Evolutionary conservation across 2,329 filamentous ascomycete genomes (phyloP), one percentile per base, ranked within the genome.

Genomic region (Erysiphe neolycopersici): DNA sequence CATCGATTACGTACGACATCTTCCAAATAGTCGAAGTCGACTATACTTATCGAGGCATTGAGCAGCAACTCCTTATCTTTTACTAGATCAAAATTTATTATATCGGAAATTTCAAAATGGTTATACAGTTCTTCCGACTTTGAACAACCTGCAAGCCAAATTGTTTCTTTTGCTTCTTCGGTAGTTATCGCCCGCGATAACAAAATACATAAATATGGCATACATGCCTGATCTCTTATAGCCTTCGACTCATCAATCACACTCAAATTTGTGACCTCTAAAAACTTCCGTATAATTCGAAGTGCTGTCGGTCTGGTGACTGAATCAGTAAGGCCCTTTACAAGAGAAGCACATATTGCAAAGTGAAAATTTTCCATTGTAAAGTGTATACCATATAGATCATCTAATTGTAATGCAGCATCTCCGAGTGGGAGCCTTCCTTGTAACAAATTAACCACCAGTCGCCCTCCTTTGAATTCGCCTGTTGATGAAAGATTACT

Each of bases 1-100:
- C 64, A 69, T 13, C 71, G 64, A 38, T 67, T 66, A 53, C 79
- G 74, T 16, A 73, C 64, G 1, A 62, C 61, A 45, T 78, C 73
- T 45, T 79, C 74, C 8, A 77, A 59, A 45, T 68, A 69, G 45
- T 69, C 67, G 51, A 79, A 79, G 53, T 79, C 75, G 10, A 79
- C 67, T 37, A 79, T 61, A 52, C 70, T 67, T 44, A 79, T 72
- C 1, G 70, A 71, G 3, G 70, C 69, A 47, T 70, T 72, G 5
- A 79, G 62, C 14, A 79, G 57, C 12, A 79, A 54, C 46, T 77
- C 71, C 49, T 70, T 68, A 47, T 79, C 73, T 43, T 65, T 66
- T 51, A 75, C 62, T 5, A 53, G 47, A 6, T 59, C 54, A 9
- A 69, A 52, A 47, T 67, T 61, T 35, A 64, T 60, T 38, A 65